Evolutionary conservation across 2,329 filamentous ascomycete species (phyloP), one percentile per base, ranked within the genome.

Genomic region (Cladophialophora exuberans): DNA sequence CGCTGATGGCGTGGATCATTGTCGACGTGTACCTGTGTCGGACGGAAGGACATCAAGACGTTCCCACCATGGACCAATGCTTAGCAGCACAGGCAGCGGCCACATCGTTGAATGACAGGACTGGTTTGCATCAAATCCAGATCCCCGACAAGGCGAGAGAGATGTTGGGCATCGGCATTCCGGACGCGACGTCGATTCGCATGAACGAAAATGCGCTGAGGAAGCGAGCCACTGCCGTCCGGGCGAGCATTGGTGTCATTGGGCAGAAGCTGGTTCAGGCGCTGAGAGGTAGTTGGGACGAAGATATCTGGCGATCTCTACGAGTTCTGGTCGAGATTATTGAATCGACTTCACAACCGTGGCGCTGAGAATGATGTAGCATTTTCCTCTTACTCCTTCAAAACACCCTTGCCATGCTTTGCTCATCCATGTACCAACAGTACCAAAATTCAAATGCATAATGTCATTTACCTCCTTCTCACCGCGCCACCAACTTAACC

Each of bases 1-100:
- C 52, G n/a, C 51, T 64, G 7, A 52, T 54, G 11, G 62, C 60
- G 15, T 64, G 60, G 58, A 49, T 64, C 7, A 36, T 62, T 4
- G 28, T 64, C 11, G 62, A 64, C 36, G 15, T 58, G n/a, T 60
- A 60, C 28, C 57, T 61, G 25, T 43, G 43, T 23, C 35, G 43
- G 11, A 17, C 55, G 15, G 47, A 49, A 13, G 49, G 33, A 6
- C 48, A 52, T 18, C 38, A n/a, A n/a, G n/a, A n/a, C n/a, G n/a
- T 22, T 23, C 18, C 25, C 11, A 23, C 53, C 4, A 46, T 41
- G 25, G 46, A 56, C 31, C 46, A 39, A 22, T 46, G 42, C 28
- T 36, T 9, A 22, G 51, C 23, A 15, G 51, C 23, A 15, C 54
- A 31, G 1, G 38, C 38, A 9, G 50, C 31, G 18, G 52, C n/a